Percentiles rank a stretch among this genome's conserved stretches.
phyloP scores from a whole-genome alignment of 2,329 filamentous ascomycete genomes.

The Trichophyton schoenleinii region DNA sequence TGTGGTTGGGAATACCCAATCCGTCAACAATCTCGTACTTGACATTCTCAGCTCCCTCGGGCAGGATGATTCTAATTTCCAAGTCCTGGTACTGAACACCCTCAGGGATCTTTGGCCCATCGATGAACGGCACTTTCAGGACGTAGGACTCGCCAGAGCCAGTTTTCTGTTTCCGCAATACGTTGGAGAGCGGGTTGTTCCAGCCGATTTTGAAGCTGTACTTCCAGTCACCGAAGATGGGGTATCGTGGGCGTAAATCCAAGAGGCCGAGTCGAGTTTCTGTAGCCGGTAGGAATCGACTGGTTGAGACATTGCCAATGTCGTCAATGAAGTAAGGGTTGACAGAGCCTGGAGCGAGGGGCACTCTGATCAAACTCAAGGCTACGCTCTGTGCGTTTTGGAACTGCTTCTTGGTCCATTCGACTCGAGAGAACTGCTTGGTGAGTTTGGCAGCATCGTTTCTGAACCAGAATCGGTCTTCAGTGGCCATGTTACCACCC shows the following conservation, averaged over 20 bases:
- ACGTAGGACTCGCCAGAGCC: slow-evolving; percentile 59
- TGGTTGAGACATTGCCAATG: slow-evolving; percentile 94
- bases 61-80: slow-evolving; percentile 69
- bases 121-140: slow-evolving; percentile 81
- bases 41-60: slow-evolving; percentile 65
- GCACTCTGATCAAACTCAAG: slow-evolving; percentile 68
- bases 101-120: slow-evolving; percentile 76
- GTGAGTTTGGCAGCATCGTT: slow-evolving; percentile 74
- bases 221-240: slow-evolving; percentile 96
- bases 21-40: slow-evolving; percentile 62
- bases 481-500: slow-evolving; percentile 91
- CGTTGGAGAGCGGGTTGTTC: slow-evolving; percentile 73
- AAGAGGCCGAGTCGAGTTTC: slow-evolving; percentile 62
- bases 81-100: slow-evolving; percentile 77
- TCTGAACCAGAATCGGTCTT: slow-evolving; percentile 80
- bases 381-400: slow-evolving; percentile 66
- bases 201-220: slow-evolving; percentile 95
- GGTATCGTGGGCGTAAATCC: slow-evolving; percentile 86
- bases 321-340: slow-evolving; percentile 93
- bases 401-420: slow-evolving; percentile 61
- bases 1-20: slow-evolving; percentile 47
- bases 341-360: slow-evolving; percentile 63
- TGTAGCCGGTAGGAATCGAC: slow-evolving; percentile 54
- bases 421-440: slow-evolving; percentile 60
- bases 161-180: slow-evolving; percentile 50